These are phyloP conservation scores for Bacidia gigantensis DNA, from an alignment of 495 filamentous ascomycete genomes.

Conservation along the genomic window DNA sequence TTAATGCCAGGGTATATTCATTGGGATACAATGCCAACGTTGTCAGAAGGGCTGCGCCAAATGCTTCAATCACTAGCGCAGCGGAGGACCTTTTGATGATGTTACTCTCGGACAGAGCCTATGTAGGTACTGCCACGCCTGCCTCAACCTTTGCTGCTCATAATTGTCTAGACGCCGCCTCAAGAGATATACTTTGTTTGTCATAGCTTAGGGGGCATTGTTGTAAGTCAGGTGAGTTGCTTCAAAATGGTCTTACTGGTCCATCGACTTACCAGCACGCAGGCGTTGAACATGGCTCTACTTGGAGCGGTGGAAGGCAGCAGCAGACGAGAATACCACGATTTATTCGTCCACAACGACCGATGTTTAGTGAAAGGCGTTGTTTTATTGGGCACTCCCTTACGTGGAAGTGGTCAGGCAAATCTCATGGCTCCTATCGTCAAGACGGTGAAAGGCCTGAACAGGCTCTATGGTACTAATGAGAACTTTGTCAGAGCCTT, in stretches of 20 bases:
- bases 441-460: neutral
- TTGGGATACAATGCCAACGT: conserved; percentile 7
- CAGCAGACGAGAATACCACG: conserved; percentile 1
- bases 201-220: conserved; percentile 5
- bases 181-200: conserved; percentile 9
- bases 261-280: neutral
- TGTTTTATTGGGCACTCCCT: conserved; percentile 2
- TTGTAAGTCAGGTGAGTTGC: conserved; percentile 1
- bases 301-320: conserved; percentile 1
- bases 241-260: neutral
- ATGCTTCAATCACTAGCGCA: conserved; percentile 5
- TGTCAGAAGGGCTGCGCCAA: neutral
- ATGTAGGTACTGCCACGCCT: neutral
- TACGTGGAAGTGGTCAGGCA: conserved; percentile 5
- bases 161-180: neutral
- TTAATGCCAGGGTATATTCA: conserved; percentile 3
- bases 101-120: neutral
- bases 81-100: conserved; percentile 4
- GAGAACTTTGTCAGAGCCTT: conserved; percentile 3
- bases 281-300: conserved; percentile 8
- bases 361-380: conserved; percentile 5
- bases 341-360: neutral
- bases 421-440: conserved; percentile 2
- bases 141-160: neutral
- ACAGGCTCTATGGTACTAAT: neutral